Percentiles rank a stretch among this genome's conserved stretches.
Conservation (phyloP, 2,329 filamentous ascomycete species). For the Ascochyta clinopodiicola region DNA sequence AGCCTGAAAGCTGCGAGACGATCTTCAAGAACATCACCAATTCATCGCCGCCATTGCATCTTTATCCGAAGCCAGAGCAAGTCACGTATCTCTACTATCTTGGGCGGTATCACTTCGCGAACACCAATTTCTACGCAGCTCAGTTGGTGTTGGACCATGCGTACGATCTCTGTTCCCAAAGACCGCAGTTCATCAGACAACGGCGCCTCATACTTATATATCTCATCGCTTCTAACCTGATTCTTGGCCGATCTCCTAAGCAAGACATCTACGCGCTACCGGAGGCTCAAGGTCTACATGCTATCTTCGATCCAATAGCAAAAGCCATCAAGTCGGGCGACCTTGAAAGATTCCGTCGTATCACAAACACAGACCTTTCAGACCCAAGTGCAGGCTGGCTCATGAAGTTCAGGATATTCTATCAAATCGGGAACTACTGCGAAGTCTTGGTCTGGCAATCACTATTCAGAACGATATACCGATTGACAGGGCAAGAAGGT, state of each 20-base stretch:
- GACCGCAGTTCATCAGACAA: conserved; percentile 64
- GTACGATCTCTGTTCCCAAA: conserved; percentile 72
- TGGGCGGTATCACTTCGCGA: conserved; percentile 86
- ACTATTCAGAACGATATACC: conserved; percentile 77
- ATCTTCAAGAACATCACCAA: conserved; percentile 88
- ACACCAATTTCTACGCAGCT: conserved; percentile 81
- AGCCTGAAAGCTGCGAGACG: conserved; percentile 82
- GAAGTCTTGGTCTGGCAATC: conserved; percentile 86
- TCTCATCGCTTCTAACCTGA: conserved; percentile 80
- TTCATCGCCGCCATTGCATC: conserved; percentile 78
- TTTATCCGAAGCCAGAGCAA: conserved; percentile 84
- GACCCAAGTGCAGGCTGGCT: conserved; percentile 65
- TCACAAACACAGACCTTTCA: conserved; percentile 59
- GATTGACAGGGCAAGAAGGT: conserved; percentile 77
- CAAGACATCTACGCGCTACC: conserved; percentile 69
- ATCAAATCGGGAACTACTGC: conserved; percentile 77
- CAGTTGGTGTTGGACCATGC: conserved; percentile 77
- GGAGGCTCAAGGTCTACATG: conserved; percentile 69
- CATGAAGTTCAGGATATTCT: conserved; percentile 74
- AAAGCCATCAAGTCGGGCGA: conserved; percentile 75
- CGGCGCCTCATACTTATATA: conserved; percentile 82
- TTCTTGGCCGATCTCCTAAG: conserved; percentile 84
- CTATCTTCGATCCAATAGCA: conserved; percentile 76
- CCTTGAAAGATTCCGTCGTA: conserved; percentile 73
- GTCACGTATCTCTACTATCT: conserved; percentile 96